A percentile compares a stretch with the other conserved stretches of the same genome.
phyloP scores from a whole-genome alignment of 441 rosid genomes.

The Populus trichocarpa region DNA sequence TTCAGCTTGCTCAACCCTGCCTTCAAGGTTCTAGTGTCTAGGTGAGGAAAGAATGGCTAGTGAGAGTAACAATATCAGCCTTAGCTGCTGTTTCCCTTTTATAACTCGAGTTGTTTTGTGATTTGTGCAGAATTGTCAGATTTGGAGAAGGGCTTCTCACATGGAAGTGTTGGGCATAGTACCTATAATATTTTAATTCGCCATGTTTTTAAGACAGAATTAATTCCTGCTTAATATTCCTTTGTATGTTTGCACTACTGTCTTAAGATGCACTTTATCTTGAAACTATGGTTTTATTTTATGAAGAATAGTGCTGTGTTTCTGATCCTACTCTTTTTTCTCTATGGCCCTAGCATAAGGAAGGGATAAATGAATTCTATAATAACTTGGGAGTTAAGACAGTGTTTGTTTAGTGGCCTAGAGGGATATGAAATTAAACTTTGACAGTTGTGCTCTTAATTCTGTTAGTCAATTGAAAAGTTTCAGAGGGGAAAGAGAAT shows the following conservation, averaged over 20 bases:
- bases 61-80: not conserved
- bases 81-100: not conserved
- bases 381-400: not conserved
- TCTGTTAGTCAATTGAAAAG: too few species aligned
- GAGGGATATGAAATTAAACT: too few species aligned
- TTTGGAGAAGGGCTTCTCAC: not conserved
- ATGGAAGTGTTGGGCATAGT: not conserved
- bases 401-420: too few species aligned
- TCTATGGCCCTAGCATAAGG: not conserved
- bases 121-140: not conserved
- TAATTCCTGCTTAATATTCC: not conserved
- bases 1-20: conserved; percentile 79
- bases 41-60: not conserved
- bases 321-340: too few species aligned
- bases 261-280: not conserved
- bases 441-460: too few species aligned
- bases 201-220: not conserved
- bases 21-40: conserved; percentile 35
- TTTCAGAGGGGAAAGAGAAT: not conserved
- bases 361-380: not conserved
- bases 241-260: not conserved
- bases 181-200: not conserved
- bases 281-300: too few species aligned
- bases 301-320: not conserved
- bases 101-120: not conserved